Evolutionary conservation across 495 filamentous ascomycete genomes (phyloP), one percentile per base, ranked within the genome.

Genomic region (Sabuloglossum arenarium): DNA sequence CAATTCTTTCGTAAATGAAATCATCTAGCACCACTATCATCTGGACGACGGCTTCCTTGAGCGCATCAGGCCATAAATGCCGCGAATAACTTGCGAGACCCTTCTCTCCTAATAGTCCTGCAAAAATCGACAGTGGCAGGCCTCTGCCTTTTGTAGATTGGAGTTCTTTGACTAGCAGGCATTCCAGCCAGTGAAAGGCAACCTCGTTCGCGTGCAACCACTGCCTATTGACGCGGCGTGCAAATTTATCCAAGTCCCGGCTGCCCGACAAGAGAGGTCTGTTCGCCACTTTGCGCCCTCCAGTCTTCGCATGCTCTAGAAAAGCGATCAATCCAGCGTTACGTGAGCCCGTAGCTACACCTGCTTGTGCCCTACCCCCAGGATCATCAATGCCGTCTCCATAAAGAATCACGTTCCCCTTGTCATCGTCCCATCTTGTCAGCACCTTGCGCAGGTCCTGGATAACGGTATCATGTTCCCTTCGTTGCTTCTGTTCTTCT

Each of bases 271-370:
- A 76, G 0, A 66, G 61, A 19, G 76, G 67, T 21, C 70, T 71
- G n/a, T 72, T 66, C 0, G 66, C 62, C 6, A 70, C 62, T 57
- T 77, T 77, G 60, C 74, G 74, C 10, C 73, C 67, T 11, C 75
- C 74, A 12, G 79, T 74, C 55, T 82, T 85, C 0, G 86, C 80
- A 61, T 89, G 80, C 53, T 88, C 85, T 5, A 90, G 73, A 58
- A 94, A 91, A 4, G 85, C 79, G 14, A 82, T 76, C 10, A 90
- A 68, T 63, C 83, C 66, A 68, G 78, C 61, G 69, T 69, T 72
- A 72, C 76, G 61, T 66, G 72, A 60, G n/a, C 69, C 65, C 32
- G 62, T 73, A 63, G 67, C 30, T 14, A 23, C 69, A 19, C 24
- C 24, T 19, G 28, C 4, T 19, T 51, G 47, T 65, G 52, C 68